phyloP scores from a whole-genome alignment of 306 rosid genomes.

The Castanospermum australe region DNA sequence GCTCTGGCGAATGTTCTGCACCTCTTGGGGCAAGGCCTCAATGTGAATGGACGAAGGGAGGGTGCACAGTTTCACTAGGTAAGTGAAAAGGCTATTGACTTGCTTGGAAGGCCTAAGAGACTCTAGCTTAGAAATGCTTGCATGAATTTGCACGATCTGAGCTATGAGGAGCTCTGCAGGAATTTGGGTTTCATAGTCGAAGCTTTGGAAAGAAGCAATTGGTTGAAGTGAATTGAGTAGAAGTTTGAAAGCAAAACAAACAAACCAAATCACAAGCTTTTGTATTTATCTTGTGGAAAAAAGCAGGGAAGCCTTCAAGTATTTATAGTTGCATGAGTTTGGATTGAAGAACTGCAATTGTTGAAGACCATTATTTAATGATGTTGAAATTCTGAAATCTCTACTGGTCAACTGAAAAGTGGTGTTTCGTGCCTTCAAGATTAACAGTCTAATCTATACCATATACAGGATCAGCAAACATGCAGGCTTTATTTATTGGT shows the following conservation, averaged over 20 bases:
- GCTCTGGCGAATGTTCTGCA: slow-evolving; percentile 46
- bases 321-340: slow-evolving; percentile 43
- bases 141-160: slow-evolving; percentile 51
- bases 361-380: not conserved
- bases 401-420: slow-evolving; percentile 15
- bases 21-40: slow-evolving; percentile 44
- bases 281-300: slow-evolving; percentile 19
- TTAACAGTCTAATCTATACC: not conserved
- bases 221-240: not conserved
- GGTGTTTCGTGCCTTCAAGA: slow-evolving; percentile 42
- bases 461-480: not conserved
- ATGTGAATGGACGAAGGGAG: slow-evolving; percentile 60
- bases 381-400: slow-evolving; percentile 15
- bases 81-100: slow-evolving; percentile 63
- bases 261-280: not conserved
- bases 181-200: slow-evolving; percentile 41
- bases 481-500: not conserved
- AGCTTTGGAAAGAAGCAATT: slow-evolving; percentile 59
- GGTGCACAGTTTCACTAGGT: slow-evolving; percentile 60
- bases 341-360: not conserved
- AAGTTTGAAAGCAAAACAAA: not conserved
- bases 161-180: slow-evolving; percentile 40
- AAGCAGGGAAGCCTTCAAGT: not conserved
- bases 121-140: slow-evolving; percentile 59
- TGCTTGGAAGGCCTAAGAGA: slow-evolving; percentile 65